These are phyloP conservation scores for Populus nigra DNA, from an alignment of 345 rosid genomes.

Conservation along the genomic window DNA sequence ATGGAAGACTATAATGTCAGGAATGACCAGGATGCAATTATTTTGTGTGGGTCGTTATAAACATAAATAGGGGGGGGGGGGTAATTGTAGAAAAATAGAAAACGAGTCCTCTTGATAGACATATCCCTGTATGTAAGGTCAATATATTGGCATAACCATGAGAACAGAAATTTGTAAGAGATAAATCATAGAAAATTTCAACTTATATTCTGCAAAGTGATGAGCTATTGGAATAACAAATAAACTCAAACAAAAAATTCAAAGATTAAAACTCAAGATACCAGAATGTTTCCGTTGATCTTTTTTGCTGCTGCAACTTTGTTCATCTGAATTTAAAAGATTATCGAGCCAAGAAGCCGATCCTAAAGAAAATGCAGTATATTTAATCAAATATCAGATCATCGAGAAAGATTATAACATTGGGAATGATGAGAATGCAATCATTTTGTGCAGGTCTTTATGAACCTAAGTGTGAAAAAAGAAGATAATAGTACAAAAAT, in stretches of 20 bases:
- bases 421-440: neutral
- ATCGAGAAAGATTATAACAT: neutral
- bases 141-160: too few relatives aligned
- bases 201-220: neutral
- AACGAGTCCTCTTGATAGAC: too few relatives aligned
- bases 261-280: slow-evolving; percentile 23
- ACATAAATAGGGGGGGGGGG: neutral
- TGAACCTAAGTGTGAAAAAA: neutral
- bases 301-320: slow-evolving; percentile 26
- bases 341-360: slow-evolving; percentile 52
- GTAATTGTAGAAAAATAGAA: too few relatives aligned
- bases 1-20: neutral
- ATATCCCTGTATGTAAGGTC: too few relatives aligned
- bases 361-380: slow-evolving; percentile 28
- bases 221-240: neutral
- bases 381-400: slow-evolving; percentile 1
- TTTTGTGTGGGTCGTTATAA: neutral
- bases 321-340: slow-evolving; percentile 46
- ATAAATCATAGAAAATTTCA: neutral
- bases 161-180: too few relatives aligned
- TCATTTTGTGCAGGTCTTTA: neutral
- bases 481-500: neutral
- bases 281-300: slow-evolving; percentile 44
- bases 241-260: neutral
- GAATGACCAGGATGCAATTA: neutral